These are phyloP conservation scores for Calocybe gangraenosa DNA, from an alignment of 768 basidiomycete genomes.

Conservation along the genomic window DNA sequence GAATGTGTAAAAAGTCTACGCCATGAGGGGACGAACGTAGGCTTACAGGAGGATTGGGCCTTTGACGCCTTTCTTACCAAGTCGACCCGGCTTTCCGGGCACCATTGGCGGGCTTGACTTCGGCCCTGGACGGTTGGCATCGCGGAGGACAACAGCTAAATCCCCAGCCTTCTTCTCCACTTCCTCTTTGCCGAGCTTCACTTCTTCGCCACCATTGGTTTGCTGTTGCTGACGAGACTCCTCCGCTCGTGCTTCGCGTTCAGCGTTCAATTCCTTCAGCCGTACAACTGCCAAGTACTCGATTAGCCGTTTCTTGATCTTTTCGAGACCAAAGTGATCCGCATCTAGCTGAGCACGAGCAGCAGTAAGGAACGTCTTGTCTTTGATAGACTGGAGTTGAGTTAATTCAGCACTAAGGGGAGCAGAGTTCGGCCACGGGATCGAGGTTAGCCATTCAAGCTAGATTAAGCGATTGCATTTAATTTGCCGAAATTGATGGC, in stretches of 20 bases:
- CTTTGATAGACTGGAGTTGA: slow-evolving; percentile 27
- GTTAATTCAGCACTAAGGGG: slow-evolving; percentile 24
- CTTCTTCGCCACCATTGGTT: not conserved
- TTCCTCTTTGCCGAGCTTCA: slow-evolving; percentile 19
- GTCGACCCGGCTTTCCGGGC: slow-evolving; percentile 11
- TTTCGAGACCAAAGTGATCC: slow-evolving; percentile 90
- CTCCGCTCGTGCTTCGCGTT: slow-evolving; percentile 28
- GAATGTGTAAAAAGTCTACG: not conserved
- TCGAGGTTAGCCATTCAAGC: slow-evolving; percentile 48
- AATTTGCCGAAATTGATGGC: too few relatives aligned
- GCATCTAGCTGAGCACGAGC: slow-evolving; percentile 81
- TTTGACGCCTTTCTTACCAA: slow-evolving; percentile 47
- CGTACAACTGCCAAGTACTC: slow-evolving; percentile 90
- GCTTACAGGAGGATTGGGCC: slow-evolving; percentile 69
- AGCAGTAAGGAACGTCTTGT: slow-evolving; percentile 56
- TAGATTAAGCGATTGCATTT: slow-evolving; percentile 23
- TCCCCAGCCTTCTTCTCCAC: slow-evolving; percentile 14
- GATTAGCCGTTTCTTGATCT: slow-evolving; percentile 86
- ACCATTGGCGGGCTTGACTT: slow-evolving; percentile 12
- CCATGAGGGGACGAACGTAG: not conserved
- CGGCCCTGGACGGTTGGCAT: slow-evolving; percentile 14
- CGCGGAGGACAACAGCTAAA: slow-evolving; percentile 27
- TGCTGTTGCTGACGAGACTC: slow-evolving; percentile 9
- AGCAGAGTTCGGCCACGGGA: too few relatives aligned
- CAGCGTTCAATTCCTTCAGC: slow-evolving; percentile 44